Percentiles rank a stretch among this genome's conserved stretches.
Evolutionary conservation across 495 filamentous ascomycete species (phyloP).

Genomic region (Talaromyces proteolyticus): DNA sequence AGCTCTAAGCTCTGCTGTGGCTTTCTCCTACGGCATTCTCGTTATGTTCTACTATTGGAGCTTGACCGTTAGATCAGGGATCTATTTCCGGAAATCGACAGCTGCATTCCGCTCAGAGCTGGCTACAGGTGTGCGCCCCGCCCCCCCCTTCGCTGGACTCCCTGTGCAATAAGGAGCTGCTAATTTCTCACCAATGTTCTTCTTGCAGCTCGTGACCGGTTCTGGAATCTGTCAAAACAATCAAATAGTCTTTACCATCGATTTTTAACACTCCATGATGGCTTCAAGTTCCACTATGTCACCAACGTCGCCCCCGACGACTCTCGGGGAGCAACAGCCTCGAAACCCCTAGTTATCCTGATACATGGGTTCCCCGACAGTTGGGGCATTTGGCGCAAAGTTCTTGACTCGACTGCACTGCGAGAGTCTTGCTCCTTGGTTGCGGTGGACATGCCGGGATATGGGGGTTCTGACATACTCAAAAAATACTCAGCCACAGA

Average conservation of each 20-base stretch:
- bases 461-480: slow-evolving; percentile 45
- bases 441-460: slow-evolving; percentile 51
- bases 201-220: slow-evolving; percentile 29
- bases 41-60: slow-evolving; percentile 21
- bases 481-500: slow-evolving; percentile 37
- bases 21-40: slow-evolving; percentile 31
- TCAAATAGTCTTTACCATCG: slow-evolving; percentile 36
- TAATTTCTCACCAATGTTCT: neutral
- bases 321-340: slow-evolving; percentile 15
- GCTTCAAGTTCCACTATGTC: slow-evolving; percentile 49
- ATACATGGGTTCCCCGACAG: slow-evolving; percentile 57
- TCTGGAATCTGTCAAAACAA: slow-evolving; percentile 40
- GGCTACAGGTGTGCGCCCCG: slow-evolving; percentile 25
- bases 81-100: slow-evolving; percentile 26
- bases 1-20: slow-evolving; percentile 11
- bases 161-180: too few species aligned
- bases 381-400: slow-evolving; percentile 44
- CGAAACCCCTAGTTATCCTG: slow-evolving; percentile 44
- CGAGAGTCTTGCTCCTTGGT: slow-evolving; percentile 31
- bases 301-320: slow-evolving; percentile 25
- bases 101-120: slow-evolving; percentile 33
- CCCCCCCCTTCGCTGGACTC: neutral
- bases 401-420: slow-evolving; percentile 26
- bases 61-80: slow-evolving; percentile 17
- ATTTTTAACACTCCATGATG: slow-evolving; percentile 39